Evolutionary conservation across 345 rosid species (phyloP).

Genomic region (Corchorus olitorius): DNA sequence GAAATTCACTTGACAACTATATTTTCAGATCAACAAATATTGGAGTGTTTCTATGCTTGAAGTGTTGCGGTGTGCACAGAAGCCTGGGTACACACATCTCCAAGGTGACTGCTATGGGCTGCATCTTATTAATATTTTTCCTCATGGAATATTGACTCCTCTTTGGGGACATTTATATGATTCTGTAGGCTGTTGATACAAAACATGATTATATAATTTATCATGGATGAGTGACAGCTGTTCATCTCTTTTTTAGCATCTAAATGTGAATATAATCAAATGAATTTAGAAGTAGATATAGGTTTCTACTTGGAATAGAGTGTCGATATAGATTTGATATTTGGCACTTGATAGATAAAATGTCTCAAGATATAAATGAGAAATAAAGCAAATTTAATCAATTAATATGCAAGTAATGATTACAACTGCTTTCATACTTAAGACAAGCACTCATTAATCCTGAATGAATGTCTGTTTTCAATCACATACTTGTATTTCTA

Average conservation of each 20-base stretch:
- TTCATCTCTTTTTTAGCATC: background rate
- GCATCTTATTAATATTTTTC: constrained; percentile 12
- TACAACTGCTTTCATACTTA: background rate
- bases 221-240: background rate
- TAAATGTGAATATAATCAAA: background rate
- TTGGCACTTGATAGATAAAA: background rate
- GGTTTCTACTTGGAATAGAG: background rate
- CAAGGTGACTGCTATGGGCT: constrained; percentile 57
- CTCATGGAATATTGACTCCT: constrained; percentile 3
- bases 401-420: background rate
- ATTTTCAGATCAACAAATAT: constrained; percentile 90
- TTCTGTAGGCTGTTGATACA: background rate
- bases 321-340: background rate
- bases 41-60: constrained; percentile 95
- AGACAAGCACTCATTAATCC: background rate
- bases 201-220: background rate
- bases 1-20: constrained; percentile 23
- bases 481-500: background rate
- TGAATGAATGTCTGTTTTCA: background rate
- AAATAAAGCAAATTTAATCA: constrained; percentile 4
- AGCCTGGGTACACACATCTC: constrained; percentile 95
- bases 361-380: background rate
- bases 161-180: background rate
- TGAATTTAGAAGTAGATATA: background rate
- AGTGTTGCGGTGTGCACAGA: constrained; percentile 97